Base-by-base conservation (phyloP, 331 rosid genomes). In the Dryas integrifolia region DNA sequence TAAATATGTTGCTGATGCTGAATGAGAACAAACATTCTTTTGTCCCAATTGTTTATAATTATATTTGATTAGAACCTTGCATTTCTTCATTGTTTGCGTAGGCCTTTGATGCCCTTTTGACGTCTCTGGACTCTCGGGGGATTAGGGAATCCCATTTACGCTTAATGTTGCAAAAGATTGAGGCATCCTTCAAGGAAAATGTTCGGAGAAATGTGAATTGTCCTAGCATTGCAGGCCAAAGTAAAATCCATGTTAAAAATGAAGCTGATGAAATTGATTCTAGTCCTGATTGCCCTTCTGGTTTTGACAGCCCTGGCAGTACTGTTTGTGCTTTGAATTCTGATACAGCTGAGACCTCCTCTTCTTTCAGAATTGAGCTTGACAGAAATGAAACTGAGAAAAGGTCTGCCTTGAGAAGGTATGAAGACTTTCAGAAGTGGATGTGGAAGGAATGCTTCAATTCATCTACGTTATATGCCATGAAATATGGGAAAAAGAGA, bases 341-440 rank as follows among this genome's bases (percentile, higher is more conserved):
- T 60, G 93, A 87, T 62, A 44, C 78, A 39, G 69, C 74, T n/a
- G 91, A 82, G 74, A 82, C 83, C 50, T 92, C 99, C 15, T 80
- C 88, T 59, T 89, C 99, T 66, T 92, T 95, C 81, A 83, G 84
- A 79, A 80, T 95, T 76, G 97, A 95, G 79, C 89, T 95, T 53
- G 89, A 90, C 67, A 85, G 85, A 83, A 87, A 74, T 80, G 97
- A 92, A 49, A 75, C 75, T 16, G 98, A 95, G 86, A 95, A 85
- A 86, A 84, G 77, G 74, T 87, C 90, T 79, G 85, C 97, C 70
- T 66, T 86, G 84, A 86, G 75, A 83, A 88, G 92, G 79, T 95
- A 88, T 83, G 91, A 85, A 74, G 98, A 95, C 81, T 88, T 92
- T 80, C 97, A 92, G 58, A 89, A 87, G 86, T 92, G 99, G 99